Conservation (phyloP, 2,329 filamentous ascomycete species). For the Plenodomus tracheiphilus region DNA sequence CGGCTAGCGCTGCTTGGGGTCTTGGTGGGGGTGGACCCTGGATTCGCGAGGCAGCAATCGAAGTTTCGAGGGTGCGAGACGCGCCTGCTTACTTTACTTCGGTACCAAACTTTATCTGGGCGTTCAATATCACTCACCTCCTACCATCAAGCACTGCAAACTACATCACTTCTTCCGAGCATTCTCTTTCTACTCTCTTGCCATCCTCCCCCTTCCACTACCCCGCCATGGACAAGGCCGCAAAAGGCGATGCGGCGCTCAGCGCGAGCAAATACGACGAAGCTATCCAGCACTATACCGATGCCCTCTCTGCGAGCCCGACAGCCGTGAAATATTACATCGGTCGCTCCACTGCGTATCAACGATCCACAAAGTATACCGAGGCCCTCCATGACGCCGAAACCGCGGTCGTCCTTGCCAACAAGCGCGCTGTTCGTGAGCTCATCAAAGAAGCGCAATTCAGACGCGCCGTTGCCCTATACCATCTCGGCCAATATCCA, state of each 20-base stretch:
- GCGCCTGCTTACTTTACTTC: not conserved
- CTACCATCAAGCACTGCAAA: too few relatives aligned
- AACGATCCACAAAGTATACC: constrained; percentile 58
- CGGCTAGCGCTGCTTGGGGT: constrained; percentile 1
- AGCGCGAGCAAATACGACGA: constrained; percentile 64
- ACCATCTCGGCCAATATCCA: constrained; percentile 69
- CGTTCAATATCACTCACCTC: not conserved
- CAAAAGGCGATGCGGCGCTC: constrained; percentile 64
- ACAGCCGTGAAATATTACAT: constrained; percentile 78
- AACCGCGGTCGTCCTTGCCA: constrained; percentile 62
- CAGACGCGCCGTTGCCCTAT: constrained; percentile 74
- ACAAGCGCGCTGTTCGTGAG: constrained; percentile 74
- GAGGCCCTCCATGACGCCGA: constrained; percentile 55
- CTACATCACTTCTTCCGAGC: too few relatives aligned
- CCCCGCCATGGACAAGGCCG: constrained; percentile 56
- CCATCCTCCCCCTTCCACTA: constrained; percentile 1
- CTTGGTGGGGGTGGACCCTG: constrained; percentile 2
- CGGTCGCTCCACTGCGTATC: constrained; percentile 77
- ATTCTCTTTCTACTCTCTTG: too few relatives aligned
- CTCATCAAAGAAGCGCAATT: constrained; percentile 81
- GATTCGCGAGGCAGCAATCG: constrained; percentile 6
- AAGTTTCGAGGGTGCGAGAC: constrained; percentile 7
- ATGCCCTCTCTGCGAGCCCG: constrained; percentile 67
- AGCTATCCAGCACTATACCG: constrained; percentile 67
- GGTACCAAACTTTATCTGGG: not conserved